These are phyloP conservation scores for Russula ochroleuca DNA, from an alignment of 768 basidiomycete species.

Conservation along the genomic window DNA sequence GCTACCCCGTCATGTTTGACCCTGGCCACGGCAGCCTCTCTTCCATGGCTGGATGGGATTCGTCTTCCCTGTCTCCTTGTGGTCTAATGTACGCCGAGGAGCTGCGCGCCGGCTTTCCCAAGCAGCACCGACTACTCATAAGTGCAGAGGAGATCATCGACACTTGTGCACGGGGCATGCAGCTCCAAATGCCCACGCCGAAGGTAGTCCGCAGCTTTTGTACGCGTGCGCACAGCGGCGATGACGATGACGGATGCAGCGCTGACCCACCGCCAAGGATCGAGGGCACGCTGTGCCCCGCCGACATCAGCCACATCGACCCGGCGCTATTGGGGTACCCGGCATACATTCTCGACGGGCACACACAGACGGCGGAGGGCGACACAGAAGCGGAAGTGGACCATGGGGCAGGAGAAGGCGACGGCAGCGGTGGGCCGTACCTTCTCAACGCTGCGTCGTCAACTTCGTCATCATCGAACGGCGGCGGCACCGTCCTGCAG, in stretches of 20 bases:
- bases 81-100: not conserved
- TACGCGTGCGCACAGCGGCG: not conserved
- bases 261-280: not conserved
- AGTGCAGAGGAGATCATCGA: not conserved
- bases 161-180: slow-evolving; percentile 1
- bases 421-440: not conserved
- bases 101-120: not conserved
- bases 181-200: slow-evolving; percentile 6
- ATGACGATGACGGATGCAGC: not conserved
- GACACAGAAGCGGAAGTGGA: not conserved
- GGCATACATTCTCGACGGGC: not conserved
- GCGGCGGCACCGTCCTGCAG: not conserved
- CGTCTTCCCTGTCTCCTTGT: slow-evolving; percentile 8
- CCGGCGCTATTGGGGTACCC: slow-evolving; percentile 17
- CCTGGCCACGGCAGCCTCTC: slow-evolving; percentile 13
- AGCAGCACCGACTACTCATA: not conserved
- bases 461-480: not conserved
- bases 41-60: slow-evolving; percentile 9
- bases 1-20: slow-evolving; percentile 17
- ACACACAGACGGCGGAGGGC: no score
- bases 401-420: not conserved
- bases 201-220: not conserved
- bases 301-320: slow-evolving; percentile 15
- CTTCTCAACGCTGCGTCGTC: not conserved
- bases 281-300: not conserved